These are phyloP conservation scores for Thielaviopsis ethacetica DNA, from an alignment of 2,329 filamentous ascomycete species.

Conservation along the genomic window DNA sequence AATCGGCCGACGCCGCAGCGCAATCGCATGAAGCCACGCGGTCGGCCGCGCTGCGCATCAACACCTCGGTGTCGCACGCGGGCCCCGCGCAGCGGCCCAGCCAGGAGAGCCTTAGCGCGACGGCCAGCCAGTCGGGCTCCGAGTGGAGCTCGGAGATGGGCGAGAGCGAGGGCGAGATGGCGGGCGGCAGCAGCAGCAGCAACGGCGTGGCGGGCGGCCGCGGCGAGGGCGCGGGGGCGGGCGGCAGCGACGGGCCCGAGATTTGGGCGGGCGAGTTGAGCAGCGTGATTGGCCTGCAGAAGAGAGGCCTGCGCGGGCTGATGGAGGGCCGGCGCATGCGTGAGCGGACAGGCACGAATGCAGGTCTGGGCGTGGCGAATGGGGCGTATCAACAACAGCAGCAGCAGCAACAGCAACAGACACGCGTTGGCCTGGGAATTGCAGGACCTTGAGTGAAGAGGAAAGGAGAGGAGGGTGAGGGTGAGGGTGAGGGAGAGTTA, in stretches of 20 bases:
- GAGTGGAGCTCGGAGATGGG: conserved; percentile 41
- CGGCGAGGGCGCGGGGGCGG: not conserved
- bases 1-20: not conserved
- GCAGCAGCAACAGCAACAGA: conserved; percentile 11
- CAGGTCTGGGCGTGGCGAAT: conserved; percentile 18
- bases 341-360: conserved; percentile 42
- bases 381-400: conserved; percentile 17
- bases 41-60: conserved; percentile 30
- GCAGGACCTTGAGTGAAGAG: conserved; percentile 19
- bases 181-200: conserved; percentile 12
- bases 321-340: conserved; percentile 88
- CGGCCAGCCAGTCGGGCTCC: conserved; percentile 34
- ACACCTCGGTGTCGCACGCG: conserved; percentile 24
- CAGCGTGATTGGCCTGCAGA: conserved; percentile 88
- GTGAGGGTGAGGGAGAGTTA: no score
- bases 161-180: conserved; percentile 30
- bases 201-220: no score
- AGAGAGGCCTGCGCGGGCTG: conserved; percentile 73
- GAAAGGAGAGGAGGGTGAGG: not conserved
- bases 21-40: conserved; percentile 17
- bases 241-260: conserved; percentile 28
- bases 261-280: conserved; percentile 71
- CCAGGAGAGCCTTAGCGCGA: conserved; percentile 33
- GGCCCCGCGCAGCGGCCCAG: conserved; percentile 19
- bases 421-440: conserved; percentile 35